Evolutionary conservation across 2,329 filamentous ascomycete genomes (phyloP).

Genomic region (Phaeosphaeriaceae sp.): DNA sequence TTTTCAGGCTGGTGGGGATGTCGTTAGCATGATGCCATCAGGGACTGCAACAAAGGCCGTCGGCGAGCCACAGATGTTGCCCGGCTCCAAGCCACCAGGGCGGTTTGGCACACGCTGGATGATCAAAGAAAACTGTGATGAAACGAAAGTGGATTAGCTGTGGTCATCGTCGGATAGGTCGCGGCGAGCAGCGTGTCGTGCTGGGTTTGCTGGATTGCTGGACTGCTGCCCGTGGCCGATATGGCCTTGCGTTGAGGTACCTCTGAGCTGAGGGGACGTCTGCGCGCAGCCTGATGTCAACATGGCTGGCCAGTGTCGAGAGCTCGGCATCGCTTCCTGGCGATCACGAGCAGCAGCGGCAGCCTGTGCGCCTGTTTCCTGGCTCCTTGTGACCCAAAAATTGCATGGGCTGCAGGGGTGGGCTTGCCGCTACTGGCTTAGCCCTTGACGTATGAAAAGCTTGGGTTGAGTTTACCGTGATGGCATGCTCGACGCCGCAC

Average conservation of each 20-base stretch:
- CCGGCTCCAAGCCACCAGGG: constrained; percentile 14
- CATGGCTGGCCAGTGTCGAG: constrained; percentile 11
- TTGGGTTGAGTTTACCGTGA: constrained; percentile 34
- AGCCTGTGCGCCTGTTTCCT: constrained; percentile 41
- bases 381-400: constrained; percentile 42
- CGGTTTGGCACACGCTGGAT: constrained; percentile 3
- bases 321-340: constrained; percentile 16
- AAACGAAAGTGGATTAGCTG: neutral
- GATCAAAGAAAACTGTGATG: constrained; percentile 2
- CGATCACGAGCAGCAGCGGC: constrained; percentile 39
- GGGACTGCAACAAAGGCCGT: constrained; percentile 17
- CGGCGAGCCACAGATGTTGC: constrained; percentile 22
- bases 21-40: constrained; percentile 21
- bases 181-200: neutral
- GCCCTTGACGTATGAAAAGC: constrained; percentile 29
- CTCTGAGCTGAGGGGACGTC: constrained; percentile 7
- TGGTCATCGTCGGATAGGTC: neutral
- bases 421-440: constrained; percentile 24
- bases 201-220: neutral
- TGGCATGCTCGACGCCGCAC: constrained; percentile 30
- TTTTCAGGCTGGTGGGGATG: constrained; percentile 22
- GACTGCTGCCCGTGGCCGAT: neutral
- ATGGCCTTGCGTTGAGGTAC: neutral
- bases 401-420: constrained; percentile 29
- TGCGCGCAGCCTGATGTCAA: constrained; percentile 18